These are phyloP conservation scores for Pyrenochaeta sp. DNA, from an alignment of 2,329 filamentous ascomycete genomes.

Conservation along the genomic window DNA sequence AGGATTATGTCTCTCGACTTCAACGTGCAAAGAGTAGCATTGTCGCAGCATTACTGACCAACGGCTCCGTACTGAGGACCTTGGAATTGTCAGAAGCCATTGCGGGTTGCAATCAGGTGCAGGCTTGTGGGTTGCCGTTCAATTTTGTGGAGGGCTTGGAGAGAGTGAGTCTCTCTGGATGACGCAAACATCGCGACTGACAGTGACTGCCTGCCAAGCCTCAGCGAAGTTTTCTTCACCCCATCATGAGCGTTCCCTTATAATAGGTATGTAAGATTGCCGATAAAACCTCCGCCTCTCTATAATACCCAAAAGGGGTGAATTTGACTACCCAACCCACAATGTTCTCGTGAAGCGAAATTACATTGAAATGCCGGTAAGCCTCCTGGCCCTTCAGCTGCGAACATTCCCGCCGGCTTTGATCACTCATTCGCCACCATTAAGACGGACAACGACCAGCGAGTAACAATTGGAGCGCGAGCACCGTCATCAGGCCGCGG, in stretches of 20 bases:
- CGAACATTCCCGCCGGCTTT: background rate
- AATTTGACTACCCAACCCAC: no score
- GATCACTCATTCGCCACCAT: background rate
- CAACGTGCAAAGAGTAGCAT: background rate
- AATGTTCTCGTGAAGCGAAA: background rate
- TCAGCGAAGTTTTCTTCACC: no score
- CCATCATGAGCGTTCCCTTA: background rate
- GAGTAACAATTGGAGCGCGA: background rate
- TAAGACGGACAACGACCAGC: background rate
- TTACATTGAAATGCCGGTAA: background rate
- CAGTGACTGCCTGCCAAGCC: no score
- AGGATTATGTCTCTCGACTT: constrained; percentile 13
- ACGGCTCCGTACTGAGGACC: constrained; percentile 44
- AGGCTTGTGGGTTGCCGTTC: no score
- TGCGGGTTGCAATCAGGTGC: background rate
- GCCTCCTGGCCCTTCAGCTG: background rate
- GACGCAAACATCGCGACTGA: constrained; percentile 18
- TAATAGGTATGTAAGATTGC: no score
- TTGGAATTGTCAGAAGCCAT: constrained; percentile 33
- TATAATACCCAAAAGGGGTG: no score
- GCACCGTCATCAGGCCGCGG: background rate
- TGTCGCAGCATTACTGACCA: constrained; percentile 43
- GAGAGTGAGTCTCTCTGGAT: constrained; percentile 5
- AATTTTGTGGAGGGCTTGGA: background rate
- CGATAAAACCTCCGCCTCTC: no score